A percentile compares a stretch with the other conserved stretches of the same genome.
These are phyloP conservation scores for Turritis glabra DNA, from an alignment of 345 rosid genomes.

Conservation along the genomic window DNA sequence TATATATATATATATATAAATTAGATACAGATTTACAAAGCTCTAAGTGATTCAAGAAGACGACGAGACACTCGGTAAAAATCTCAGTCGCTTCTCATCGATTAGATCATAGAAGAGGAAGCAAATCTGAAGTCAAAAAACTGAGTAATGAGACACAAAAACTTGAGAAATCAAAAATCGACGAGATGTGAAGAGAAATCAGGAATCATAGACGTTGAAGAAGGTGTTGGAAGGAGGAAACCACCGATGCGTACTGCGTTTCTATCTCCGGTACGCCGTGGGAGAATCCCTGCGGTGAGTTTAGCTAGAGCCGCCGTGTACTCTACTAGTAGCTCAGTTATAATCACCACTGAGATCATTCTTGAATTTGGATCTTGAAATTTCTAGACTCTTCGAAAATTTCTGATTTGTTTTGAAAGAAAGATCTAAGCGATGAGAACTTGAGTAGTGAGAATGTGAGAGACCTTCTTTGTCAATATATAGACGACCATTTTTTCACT, in stretches of 20 bases:
- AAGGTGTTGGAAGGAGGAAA: constrained; percentile 28
- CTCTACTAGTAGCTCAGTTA: constrained; percentile 57
- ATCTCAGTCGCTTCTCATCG: constrained; percentile 10
- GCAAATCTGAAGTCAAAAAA: constrained; percentile 14
- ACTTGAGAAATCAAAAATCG: constrained; percentile 25
- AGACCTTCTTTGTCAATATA: constrained; percentile 19
- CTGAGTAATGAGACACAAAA: neutral
- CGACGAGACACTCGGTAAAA: constrained; percentile 30
- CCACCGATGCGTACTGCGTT: constrained; percentile 29
- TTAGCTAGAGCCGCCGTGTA: constrained; percentile 56
- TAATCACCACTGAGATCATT: constrained; percentile 53
- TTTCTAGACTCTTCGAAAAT: neutral
- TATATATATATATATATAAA: too few relatives aligned
- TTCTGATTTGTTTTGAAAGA: neutral
- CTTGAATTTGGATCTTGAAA: neutral
- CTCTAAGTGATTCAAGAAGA: neutral
- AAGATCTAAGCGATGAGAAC: neutral
- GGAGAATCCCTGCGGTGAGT: constrained; percentile 43
- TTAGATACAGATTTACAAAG: constrained; percentile 27
- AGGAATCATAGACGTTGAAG: constrained; percentile 21
- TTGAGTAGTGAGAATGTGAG: constrained; percentile 28
- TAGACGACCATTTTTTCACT: constrained; percentile 4
- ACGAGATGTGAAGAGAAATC: constrained; percentile 42
- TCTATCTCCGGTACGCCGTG: constrained; percentile 32
- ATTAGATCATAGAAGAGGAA: constrained; percentile 5